phyloP scores from a whole-genome alignment of 768 basidiomycete genomes.

The Cantharellus anzutake region DNA sequence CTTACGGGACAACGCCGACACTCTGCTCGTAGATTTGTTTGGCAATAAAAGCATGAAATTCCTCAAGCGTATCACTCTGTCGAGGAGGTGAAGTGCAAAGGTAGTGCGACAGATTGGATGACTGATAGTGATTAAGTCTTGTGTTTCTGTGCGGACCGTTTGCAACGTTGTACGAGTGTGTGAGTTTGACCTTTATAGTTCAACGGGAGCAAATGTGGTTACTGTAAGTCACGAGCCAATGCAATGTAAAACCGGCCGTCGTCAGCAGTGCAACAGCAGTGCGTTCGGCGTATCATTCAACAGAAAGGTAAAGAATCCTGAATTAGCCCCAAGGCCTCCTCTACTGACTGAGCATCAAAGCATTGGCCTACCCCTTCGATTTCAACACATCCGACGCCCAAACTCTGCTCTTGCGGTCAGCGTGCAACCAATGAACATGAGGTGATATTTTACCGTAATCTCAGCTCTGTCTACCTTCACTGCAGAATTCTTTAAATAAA shows the following conservation, averaged over 20 bases:
- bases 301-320: no score
- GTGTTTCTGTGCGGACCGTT: no score
- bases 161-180: no score
- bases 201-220: no score
- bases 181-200: no score
- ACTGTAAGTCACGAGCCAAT: no score
- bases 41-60: constrained; percentile 8
- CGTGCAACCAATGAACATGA: background rate
- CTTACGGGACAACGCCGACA: constrained; percentile 5
- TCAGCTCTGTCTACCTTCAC: constrained; percentile 41
- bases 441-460: constrained; percentile 34
- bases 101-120: no score
- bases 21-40: background rate
- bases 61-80: background rate
- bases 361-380: background rate
- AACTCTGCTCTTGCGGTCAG: background rate
- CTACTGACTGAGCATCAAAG: background rate
- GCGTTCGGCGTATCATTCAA: no score
- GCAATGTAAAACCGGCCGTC: no score
- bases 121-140: no score
- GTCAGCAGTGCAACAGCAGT: no score
- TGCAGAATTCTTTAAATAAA: constrained; percentile 46
- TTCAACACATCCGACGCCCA: background rate
- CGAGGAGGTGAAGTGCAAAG: no score
- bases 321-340: background rate